Conservation (phyloP, 345 rosid species). For the Citrus mangshanensis region DNA sequence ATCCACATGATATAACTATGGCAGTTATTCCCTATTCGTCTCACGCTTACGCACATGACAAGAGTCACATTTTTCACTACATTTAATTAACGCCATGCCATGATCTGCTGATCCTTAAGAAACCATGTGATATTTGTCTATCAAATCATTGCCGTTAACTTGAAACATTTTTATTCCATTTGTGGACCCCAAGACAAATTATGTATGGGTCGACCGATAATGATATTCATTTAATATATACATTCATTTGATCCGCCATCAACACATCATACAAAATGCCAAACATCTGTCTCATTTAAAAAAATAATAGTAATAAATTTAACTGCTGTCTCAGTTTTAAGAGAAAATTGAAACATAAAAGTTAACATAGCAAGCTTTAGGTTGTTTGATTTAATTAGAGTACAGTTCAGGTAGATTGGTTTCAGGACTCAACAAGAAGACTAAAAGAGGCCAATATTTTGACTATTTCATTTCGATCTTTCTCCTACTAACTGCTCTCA, state of each 20-base stretch:
- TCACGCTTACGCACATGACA: conserved; percentile 8
- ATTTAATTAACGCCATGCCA: no score
- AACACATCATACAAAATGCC: neutral
- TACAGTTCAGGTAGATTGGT: neutral
- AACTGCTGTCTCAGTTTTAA: neutral
- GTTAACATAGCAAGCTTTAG: no score
- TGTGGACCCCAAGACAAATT: neutral
- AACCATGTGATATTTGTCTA: neutral
- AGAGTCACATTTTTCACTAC: neutral
- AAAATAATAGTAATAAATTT: no score
- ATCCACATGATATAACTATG: conserved; percentile 6
- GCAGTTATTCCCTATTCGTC: neutral
- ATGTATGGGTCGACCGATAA: neutral
- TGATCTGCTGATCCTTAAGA: no score
- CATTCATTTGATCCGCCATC: no score
- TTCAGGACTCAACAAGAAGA: neutral
- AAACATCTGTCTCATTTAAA: neutral
- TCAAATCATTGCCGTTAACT: neutral
- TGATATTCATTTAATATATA: neutral
- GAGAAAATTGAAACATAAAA: neutral
- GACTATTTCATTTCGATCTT: neutral
- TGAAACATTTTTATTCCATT: neutral
- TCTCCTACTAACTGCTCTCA: neutral
- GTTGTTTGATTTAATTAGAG: neutral
- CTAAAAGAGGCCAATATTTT: neutral